A percentile compares a stretch with the other conserved stretches of the same genome.
phyloP scores from a whole-genome alignment of 2,329 filamentous ascomycete genomes.

The Rhinocladiella similis region DNA sequence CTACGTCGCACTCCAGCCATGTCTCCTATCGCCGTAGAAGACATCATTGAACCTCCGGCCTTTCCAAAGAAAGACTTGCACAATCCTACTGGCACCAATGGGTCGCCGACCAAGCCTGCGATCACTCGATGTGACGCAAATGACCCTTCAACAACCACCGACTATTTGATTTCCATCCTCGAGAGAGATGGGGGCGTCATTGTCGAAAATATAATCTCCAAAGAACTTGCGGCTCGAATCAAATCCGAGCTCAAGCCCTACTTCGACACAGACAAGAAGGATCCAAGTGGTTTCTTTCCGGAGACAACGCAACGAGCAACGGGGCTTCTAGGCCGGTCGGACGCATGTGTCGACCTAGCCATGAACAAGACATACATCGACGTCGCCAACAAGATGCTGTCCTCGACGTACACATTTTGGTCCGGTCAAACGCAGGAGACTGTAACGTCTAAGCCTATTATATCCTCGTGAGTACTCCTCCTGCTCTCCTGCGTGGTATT shows the following conservation, averaged over 20 bases:
- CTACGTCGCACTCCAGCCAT: conserved; percentile 3
- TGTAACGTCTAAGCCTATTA: conserved; percentile 27
- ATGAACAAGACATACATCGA: conserved; percentile 38
- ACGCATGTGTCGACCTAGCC: conserved; percentile 40
- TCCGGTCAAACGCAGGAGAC: conserved; percentile 26
- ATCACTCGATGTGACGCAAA: conserved; percentile 22
- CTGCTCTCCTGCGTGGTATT: no score
- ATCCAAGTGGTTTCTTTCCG: conserved; percentile 31
- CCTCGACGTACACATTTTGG: conserved; percentile 41
- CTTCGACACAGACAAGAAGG: conserved; percentile 28
- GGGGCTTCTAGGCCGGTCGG: conserved; percentile 40
- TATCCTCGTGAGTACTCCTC: conserved; percentile 28
- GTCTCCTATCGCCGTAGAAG: conserved; percentile 20
- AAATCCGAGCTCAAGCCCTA: conserved; percentile 29
- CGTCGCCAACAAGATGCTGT: conserved; percentile 38
- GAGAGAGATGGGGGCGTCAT: conserved; percentile 27
- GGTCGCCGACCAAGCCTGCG: neutral
- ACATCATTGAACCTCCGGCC: conserved; percentile 9
- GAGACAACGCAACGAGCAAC: conserved; percentile 36
- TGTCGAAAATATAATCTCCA: conserved; percentile 26
- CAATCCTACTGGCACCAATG: neutral
- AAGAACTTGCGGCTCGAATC: conserved; percentile 21
- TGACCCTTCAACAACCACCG: conserved; percentile 19
- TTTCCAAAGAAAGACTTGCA: conserved; percentile 1
- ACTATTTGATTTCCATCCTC: conserved; percentile 16